phyloP scores from a whole-genome alignment of 208 protist genomes.

The Porcisia deanei region DNA sequence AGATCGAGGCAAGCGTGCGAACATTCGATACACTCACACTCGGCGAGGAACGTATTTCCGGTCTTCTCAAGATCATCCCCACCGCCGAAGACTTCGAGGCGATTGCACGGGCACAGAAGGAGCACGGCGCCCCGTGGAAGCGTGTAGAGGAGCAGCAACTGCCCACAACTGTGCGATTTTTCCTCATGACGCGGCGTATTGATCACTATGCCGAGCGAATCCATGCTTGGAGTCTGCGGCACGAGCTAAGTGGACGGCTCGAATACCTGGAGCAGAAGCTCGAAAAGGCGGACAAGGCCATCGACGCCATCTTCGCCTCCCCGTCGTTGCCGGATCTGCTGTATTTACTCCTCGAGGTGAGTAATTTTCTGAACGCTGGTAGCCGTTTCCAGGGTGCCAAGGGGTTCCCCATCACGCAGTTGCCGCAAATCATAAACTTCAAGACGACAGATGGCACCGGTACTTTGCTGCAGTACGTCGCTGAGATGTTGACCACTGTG shows the following conservation, averaged over 20 bases:
- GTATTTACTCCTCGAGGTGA: slow-evolving; percentile 56
- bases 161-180: slow-evolving; percentile 59
- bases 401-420: slow-evolving; percentile 76
- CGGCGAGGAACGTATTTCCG: slow-evolving; percentile 60
- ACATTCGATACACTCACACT: slow-evolving; percentile 79
- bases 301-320: slow-evolving; percentile 47
- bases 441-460: slow-evolving; percentile 65
- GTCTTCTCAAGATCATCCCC: slow-evolving; percentile 73
- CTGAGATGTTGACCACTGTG: slow-evolving; percentile 40
- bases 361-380: slow-evolving; percentile 82
- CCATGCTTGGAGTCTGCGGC: slow-evolving; percentile 72
- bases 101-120: slow-evolving; percentile 44
- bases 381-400: slow-evolving; percentile 70
- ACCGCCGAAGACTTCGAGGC: slow-evolving; percentile 52
- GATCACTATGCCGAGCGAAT: slow-evolving; percentile 70
- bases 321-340: slow-evolving; percentile 59
- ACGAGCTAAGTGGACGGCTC: slow-evolving; percentile 46
- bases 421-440: slow-evolving; percentile 71
- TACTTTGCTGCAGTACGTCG: slow-evolving; percentile 59
- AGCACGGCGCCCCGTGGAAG: slow-evolving; percentile 44
- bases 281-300: slow-evolving; percentile 31
- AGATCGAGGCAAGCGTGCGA: slow-evolving; percentile 71
- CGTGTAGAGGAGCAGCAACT: slow-evolving; percentile 50
- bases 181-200: slow-evolving; percentile 76
- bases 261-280: slow-evolving; percentile 67